Evolutionary conservation across 495 filamentous ascomycete species (phyloP).

Genomic region (Tetracladium setigerum): DNA sequence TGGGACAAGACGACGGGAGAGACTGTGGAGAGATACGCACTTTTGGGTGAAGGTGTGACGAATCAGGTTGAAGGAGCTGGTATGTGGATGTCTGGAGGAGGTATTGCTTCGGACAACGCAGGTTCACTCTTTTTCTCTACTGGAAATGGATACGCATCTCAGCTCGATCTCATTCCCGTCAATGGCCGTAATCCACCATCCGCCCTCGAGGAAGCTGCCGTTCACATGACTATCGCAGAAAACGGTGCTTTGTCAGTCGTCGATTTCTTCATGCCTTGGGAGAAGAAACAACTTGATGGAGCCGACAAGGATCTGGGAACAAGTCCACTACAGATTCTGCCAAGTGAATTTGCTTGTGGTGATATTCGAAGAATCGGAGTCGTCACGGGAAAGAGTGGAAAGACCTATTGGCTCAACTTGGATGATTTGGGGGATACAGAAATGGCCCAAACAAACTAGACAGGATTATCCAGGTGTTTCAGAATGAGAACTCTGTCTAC

Average conservation of each 20-base stretch:
- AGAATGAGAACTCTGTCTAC: slow-evolving; percentile 29
- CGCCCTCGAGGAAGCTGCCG: slow-evolving; percentile 34
- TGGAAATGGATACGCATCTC: slow-evolving; percentile 37
- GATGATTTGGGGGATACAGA: slow-evolving; percentile 32
- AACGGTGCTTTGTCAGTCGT: slow-evolving; percentile 30
- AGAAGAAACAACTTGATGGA: slow-evolving; percentile 32
- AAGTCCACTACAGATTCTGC: slow-evolving; percentile 31
- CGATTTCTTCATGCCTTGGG: slow-evolving; percentile 36
- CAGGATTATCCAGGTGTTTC: slow-evolving; percentile 27
- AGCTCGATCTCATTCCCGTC: slow-evolving; percentile 28
- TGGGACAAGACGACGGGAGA: slow-evolving; percentile 35
- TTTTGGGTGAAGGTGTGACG: slow-evolving; percentile 25
- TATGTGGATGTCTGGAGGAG: slow-evolving; percentile 36
- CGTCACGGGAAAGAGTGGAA: slow-evolving; percentile 29
- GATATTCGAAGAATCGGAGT: slow-evolving; percentile 28
- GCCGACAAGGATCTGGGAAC: slow-evolving; percentile 40
- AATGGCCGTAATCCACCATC: slow-evolving; percentile 32
- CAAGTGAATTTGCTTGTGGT: slow-evolving; percentile 28
- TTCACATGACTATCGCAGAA: slow-evolving; percentile 30
- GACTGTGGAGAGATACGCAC: slow-evolving; percentile 30
- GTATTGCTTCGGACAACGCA: slow-evolving; percentile 29
- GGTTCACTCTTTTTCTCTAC: slow-evolving; percentile 34
- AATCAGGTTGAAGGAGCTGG: slow-evolving; percentile 25
- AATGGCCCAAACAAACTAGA: slow-evolving; percentile 30
- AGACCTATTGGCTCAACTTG: slow-evolving; percentile 29